Conservation (phyloP, 2,329 filamentous ascomycete genomes). For the Penicillium sp. region DNA sequence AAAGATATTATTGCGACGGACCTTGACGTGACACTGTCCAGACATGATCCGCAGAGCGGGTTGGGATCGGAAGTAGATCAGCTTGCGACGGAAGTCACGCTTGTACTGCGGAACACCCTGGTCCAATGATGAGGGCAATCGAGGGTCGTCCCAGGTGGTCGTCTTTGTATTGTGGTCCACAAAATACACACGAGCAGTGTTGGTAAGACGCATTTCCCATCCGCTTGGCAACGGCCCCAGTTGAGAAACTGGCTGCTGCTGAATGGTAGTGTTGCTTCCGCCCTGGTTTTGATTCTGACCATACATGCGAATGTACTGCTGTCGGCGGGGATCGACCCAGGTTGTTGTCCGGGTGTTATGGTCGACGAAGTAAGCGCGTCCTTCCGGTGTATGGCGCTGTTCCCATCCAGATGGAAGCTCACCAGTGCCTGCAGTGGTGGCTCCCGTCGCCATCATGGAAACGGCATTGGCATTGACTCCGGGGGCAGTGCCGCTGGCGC, state of each 20-base stretch:
- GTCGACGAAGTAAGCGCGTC: constrained; percentile 93
- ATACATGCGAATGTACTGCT: constrained; percentile 99
- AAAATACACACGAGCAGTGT: constrained; percentile 96
- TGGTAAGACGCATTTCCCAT: constrained; percentile 99
- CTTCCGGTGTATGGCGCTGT: constrained; percentile 90
- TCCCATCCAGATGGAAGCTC: constrained; percentile 97
- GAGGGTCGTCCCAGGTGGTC: constrained; percentile 96
- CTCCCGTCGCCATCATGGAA: constrained; percentile 91
- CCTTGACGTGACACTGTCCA: constrained; percentile 97
- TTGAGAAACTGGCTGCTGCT: constrained; percentile 96
- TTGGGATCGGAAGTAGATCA: constrained; percentile 99
- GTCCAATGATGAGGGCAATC: constrained; percentile 89
- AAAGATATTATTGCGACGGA: constrained; percentile 92
- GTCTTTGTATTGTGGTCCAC: constrained; percentile 99
- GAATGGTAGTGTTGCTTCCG: constrained; percentile 73
- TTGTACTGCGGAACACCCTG: constrained; percentile 99
- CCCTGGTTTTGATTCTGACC: constrained; percentile 63
- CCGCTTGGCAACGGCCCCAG: constrained; percentile 91
- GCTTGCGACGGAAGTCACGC: constrained; percentile 93
- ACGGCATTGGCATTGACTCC: constrained; percentile 53
- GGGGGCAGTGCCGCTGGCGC: constrained; percentile 35
- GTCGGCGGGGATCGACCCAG: constrained; percentile 94
- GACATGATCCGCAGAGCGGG: constrained; percentile 91
- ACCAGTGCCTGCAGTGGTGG: constrained; percentile 87
- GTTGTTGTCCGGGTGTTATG: constrained; percentile 97